These are phyloP conservation scores for Chamaenerion angustifolium DNA, from an alignment of 345 rosid genomes.

Conservation along the genomic window DNA sequence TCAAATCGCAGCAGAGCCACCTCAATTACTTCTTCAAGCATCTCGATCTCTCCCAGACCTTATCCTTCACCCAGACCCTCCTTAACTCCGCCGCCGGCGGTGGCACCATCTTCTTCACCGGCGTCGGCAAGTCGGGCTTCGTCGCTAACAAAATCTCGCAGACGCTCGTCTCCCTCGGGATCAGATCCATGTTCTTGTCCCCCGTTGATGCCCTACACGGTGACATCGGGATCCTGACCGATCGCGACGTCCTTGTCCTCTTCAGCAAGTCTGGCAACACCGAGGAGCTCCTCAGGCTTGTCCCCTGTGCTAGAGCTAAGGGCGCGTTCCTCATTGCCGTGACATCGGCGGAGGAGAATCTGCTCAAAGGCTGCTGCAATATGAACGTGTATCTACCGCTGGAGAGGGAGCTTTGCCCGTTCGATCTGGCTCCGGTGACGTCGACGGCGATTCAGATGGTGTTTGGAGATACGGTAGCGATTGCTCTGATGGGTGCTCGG, in stretches of 20 bases:
- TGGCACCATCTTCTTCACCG: conserved; percentile 80
- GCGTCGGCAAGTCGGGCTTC: conserved; percentile 92
- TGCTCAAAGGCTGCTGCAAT: conserved; percentile 47
- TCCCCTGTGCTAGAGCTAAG: conserved; percentile 81
- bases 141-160: conserved; percentile 89
- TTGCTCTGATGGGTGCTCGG: conserved; percentile 85
- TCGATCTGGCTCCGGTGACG: conserved; percentile 90
- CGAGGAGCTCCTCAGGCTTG: conserved; percentile 76
- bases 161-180: conserved; percentile 70
- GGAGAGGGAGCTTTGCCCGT: conserved; percentile 83
- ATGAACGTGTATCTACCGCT: conserved; percentile 82
- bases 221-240: conserved; percentile 62
- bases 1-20: conserved; percentile 81
- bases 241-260: conserved; percentile 48
- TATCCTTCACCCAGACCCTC: conserved; percentile 58
- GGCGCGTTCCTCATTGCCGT: conserved; percentile 61
- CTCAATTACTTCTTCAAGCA: conserved; percentile 83
- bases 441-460: conserved; percentile 98
- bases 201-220: conserved; percentile 94
- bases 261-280: conserved; percentile 79
- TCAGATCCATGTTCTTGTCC: conserved; percentile 62
- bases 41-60: conserved; percentile 61
- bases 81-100: conserved; percentile 20
- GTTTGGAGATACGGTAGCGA: conserved; percentile 94
- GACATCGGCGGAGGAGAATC: conserved; percentile 66